Percentiles rank a stretch among this genome's conserved stretches.
Conservation (phyloP, 768 basidiomycete genomes). For the Lactifluus subvellereus region DNA sequence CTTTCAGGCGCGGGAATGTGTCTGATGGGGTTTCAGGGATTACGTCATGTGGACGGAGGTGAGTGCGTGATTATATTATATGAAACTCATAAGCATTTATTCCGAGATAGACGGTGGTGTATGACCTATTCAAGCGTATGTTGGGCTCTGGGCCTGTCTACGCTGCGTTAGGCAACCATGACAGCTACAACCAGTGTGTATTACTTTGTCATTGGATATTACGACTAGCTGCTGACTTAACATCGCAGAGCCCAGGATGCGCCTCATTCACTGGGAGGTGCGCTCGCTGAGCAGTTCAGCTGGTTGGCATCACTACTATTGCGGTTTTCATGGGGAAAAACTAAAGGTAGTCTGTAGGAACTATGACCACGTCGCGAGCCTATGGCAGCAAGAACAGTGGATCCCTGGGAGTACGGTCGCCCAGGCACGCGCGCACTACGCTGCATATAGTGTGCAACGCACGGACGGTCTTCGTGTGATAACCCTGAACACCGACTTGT, state of each 20-base stretch:
- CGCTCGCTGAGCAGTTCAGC: constrained; percentile 54
- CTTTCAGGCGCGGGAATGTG: neutral
- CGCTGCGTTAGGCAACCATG: constrained; percentile 71
- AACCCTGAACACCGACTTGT: constrained; percentile 71
- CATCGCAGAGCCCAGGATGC: constrained; percentile 54
- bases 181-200: constrained; percentile 59
- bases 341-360: constrained; percentile 42
- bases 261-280: constrained; percentile 49
- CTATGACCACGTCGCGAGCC: constrained; percentile 64
- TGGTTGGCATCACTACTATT: constrained; percentile 38
- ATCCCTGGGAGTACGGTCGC: constrained; percentile 50
- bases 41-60: constrained; percentile 63
- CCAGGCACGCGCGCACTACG: constrained; percentile 61
- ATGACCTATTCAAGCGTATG: constrained; percentile 56
- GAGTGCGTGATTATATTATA: neutral
- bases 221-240: neutral
- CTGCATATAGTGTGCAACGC: constrained; percentile 65
- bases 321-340: neutral
- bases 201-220: neutral
- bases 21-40: constrained; percentile 34
- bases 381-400: constrained; percentile 73
- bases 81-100: constrained; percentile 1
- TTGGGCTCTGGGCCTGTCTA: constrained; percentile 69
- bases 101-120: constrained; percentile 48
- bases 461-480: constrained; percentile 64